Percentiles rank a stretch among this genome's conserved stretches.
Evolutionary conservation across 805 yeast genomes (phyloP).

Genomic region (Lachancea cidri): DNA sequence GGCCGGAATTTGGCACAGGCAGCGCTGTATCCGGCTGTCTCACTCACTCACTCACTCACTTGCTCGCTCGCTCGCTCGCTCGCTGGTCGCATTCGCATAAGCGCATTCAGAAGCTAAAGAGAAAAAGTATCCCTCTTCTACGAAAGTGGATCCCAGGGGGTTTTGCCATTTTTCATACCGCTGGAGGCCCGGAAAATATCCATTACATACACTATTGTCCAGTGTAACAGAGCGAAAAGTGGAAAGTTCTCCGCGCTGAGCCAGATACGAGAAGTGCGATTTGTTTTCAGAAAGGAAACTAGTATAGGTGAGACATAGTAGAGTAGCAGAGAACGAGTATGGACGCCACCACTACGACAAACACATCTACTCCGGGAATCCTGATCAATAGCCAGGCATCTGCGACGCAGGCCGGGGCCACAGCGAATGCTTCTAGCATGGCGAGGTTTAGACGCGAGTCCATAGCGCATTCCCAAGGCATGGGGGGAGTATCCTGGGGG

Average conservation of each 20-base stretch:
- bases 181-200: background rate
- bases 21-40: background rate
- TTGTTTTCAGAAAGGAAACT: background rate
- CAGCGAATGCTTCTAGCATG: conserved; percentile 15
- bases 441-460: conserved; percentile 75
- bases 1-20: no score
- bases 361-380: conserved; percentile 11
- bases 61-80: no score
- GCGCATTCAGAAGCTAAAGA: background rate
- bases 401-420: conserved; percentile 9
- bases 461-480: conserved; percentile 93
- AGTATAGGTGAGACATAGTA: background rate
- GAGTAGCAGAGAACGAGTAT: background rate
- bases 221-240: background rate
- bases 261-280: background rate
- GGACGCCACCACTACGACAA: conserved; percentile 8
- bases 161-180: background rate
- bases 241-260: background rate
- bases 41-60: no score
- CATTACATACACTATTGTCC: background rate
- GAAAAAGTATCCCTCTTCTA: background rate
- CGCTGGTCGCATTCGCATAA: background rate
- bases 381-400: conserved; percentile 9
- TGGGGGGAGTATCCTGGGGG: conserved; percentile 98
- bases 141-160: background rate